phyloP scores from a whole-genome alignment of 345 rosid species.

The Syzygium aromaticum region DNA sequence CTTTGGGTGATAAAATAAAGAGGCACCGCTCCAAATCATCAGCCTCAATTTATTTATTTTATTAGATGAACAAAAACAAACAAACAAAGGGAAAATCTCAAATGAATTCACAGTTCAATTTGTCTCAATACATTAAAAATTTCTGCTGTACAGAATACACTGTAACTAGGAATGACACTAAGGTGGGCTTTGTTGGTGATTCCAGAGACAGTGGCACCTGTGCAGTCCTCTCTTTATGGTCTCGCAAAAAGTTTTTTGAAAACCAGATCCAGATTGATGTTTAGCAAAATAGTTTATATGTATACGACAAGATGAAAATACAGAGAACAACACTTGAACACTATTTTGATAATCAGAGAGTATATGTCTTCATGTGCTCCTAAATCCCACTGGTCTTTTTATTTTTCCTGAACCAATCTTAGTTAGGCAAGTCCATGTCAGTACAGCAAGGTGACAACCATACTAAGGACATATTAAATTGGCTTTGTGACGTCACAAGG shows the following conservation, averaged over 20 bases:
- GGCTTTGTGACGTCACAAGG: neutral
- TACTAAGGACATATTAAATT: neutral
- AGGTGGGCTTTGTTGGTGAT: constrained; percentile 3
- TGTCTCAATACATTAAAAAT: neutral
- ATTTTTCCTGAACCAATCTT: neutral
- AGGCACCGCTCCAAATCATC: neutral
- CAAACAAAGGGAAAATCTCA: neutral
- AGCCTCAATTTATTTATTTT: neutral
- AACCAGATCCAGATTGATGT: neutral
- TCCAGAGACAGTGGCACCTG: constrained; percentile 5
- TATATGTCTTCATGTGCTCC: neutral
- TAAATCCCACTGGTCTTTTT: neutral
- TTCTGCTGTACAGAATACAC: neutral
- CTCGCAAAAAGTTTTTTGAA: neutral
- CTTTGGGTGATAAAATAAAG: neutral
- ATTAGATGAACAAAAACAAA: neutral
- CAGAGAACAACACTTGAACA: neutral
- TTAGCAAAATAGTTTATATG: neutral
- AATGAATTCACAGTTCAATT: neutral
- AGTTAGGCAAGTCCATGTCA: neutral
- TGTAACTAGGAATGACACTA: constrained; percentile 2
- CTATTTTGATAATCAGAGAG: neutral
- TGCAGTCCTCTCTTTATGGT: neutral
- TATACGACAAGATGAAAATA: neutral
- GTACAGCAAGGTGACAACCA: neutral